Evolutionary conservation across 1,284 basidiomycete species (phyloP).

Genomic region (Malassezia equina): DNA sequence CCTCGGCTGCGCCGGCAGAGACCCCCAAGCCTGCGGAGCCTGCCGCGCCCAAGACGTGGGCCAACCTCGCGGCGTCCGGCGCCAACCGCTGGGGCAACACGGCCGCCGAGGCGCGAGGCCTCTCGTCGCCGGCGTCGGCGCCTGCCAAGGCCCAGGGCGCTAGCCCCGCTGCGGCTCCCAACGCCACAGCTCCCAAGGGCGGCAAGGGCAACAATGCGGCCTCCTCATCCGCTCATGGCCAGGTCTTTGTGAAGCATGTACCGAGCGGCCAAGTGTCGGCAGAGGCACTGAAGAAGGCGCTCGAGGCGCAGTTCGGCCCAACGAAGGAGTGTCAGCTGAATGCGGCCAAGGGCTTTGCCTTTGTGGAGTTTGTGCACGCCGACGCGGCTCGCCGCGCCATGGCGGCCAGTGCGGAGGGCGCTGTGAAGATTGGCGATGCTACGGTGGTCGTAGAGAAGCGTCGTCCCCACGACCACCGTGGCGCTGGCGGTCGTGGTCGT

Average conservation of each 20-base stretch:
- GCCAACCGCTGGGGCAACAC: conserved; percentile 39
- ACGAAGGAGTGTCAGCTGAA: conserved; percentile 83
- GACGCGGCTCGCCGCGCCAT: conserved; percentile 79
- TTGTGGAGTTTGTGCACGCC: conserved; percentile 73
- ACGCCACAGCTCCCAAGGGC: neutral
- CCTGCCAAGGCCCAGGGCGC: conserved; percentile 39
- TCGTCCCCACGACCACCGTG: neutral
- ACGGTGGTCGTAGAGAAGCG: conserved; percentile 67
- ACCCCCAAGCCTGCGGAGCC: conserved; percentile 3
- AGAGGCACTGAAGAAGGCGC: conserved; percentile 55
- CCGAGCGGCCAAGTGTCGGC: conserved; percentile 66
- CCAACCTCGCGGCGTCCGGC: conserved; percentile 41
- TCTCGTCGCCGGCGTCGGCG: conserved; percentile 21
- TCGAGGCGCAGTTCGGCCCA: conserved; percentile 67
- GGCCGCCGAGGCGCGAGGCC: conserved; percentile 27
- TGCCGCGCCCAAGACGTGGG: conserved; percentile 43
- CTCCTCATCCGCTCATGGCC: conserved; percentile 2
- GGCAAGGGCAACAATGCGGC: neutral
- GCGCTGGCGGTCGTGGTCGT: conserved; percentile 3
- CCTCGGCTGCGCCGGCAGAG: conserved; percentile 1
- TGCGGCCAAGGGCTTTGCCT: conserved; percentile 78
- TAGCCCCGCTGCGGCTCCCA: conserved; percentile 13
- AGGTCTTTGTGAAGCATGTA: conserved; percentile 53
- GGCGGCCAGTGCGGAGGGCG: conserved; percentile 72
- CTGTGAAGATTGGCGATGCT: conserved; percentile 61